Evolutionary conservation across 192 early-diverging fungal species (phyloP).

Genomic region (Fimicolochytrium jonesii): DNA sequence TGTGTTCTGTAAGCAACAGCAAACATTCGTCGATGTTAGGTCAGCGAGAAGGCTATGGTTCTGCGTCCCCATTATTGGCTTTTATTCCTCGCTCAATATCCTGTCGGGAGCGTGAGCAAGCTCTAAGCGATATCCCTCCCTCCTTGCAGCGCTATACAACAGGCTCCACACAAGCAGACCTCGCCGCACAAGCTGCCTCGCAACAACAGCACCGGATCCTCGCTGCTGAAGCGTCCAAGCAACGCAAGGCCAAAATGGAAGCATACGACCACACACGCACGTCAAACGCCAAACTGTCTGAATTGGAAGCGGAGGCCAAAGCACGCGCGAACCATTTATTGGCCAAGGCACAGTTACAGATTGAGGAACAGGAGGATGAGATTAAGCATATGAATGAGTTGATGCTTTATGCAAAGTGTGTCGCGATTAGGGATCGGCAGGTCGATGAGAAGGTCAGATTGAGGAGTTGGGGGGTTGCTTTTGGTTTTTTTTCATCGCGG

Average conservation of each 20-base stretch:
- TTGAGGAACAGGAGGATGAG: conserved; percentile 64
- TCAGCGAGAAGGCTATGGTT: too few species aligned
- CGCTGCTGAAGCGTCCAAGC: conserved; percentile 38
- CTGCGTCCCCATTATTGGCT: too few species aligned
- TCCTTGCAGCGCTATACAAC: neutral
- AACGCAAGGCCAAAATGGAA: conserved; percentile 50
- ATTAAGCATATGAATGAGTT: conserved; percentile 65
- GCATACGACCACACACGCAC: conserved; percentile 44
- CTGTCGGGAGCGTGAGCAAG: too few species aligned
- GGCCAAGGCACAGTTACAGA: conserved; percentile 55
- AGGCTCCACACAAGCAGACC: conserved; percentile 26
- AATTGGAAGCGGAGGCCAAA: conserved; percentile 49
- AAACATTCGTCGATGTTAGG: too few species aligned
- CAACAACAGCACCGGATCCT: conserved; percentile 24
- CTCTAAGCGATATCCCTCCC: too few species aligned
- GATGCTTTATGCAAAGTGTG: conserved; percentile 64
- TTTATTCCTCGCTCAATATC: too few species aligned
- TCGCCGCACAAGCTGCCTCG: conserved; percentile 30
- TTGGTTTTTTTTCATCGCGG: neutral
- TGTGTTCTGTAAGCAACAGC: too few species aligned
- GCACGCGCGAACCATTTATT: conserved; percentile 54
- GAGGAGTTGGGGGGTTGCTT: neutral
- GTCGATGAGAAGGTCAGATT: conserved; percentile 51
- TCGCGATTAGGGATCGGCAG: conserved; percentile 55
- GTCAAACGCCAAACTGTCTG: conserved; percentile 44